Evolutionary conservation across 2,329 filamentous ascomycete genomes (phyloP).

Genomic region (Endoconidiophora polonica): DNA sequence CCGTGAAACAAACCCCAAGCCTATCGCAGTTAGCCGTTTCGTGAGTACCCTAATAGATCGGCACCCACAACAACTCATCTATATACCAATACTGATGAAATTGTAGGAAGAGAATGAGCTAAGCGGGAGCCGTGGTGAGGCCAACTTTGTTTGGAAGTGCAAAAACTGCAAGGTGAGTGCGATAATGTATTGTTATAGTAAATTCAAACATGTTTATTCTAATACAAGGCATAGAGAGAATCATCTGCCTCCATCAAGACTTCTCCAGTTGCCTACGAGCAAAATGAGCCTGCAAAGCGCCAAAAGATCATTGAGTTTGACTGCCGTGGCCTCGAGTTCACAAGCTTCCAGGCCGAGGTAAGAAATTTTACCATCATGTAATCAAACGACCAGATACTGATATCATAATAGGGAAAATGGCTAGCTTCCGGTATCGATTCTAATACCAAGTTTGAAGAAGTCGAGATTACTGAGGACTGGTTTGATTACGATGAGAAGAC

Average conservation of each 20-base stretch:
- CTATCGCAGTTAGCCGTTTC: constrained; percentile 73
- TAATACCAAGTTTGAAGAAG: constrained; percentile 59
- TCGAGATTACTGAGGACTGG: constrained; percentile 87
- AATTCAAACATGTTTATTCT: not conserved
- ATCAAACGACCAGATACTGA: constrained; percentile 7
- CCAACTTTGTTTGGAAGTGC: constrained; percentile 99
- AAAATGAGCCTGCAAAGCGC: constrained; percentile 52
- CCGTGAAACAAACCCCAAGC: constrained; percentile 75
- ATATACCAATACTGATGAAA: not conserved
- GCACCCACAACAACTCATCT: not conserved
- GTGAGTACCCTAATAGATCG: constrained; percentile 32
- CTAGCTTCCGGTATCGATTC: constrained; percentile 68
- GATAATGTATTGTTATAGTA: no score
- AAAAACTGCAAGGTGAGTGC: constrained; percentile 77
- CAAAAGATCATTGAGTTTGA: constrained; percentile 81
- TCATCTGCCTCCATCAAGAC: constrained; percentile 72
- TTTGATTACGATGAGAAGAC: constrained; percentile 96
- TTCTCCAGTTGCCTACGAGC: constrained; percentile 54
- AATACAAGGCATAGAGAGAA: constrained; percentile 41
- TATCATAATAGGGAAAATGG: constrained; percentile 58
- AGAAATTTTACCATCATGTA: constrained; percentile 13
- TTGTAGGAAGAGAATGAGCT: constrained; percentile 75
- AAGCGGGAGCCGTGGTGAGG: constrained; percentile 83
- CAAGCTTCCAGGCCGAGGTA: constrained; percentile 80
- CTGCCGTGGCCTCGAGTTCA: constrained; percentile 84